Evolutionary conservation across 352 stramenopile genomes (phyloP), one percentile per base, ranked within the genome.

Genomic region (Phytophthora megakarya): DNA sequence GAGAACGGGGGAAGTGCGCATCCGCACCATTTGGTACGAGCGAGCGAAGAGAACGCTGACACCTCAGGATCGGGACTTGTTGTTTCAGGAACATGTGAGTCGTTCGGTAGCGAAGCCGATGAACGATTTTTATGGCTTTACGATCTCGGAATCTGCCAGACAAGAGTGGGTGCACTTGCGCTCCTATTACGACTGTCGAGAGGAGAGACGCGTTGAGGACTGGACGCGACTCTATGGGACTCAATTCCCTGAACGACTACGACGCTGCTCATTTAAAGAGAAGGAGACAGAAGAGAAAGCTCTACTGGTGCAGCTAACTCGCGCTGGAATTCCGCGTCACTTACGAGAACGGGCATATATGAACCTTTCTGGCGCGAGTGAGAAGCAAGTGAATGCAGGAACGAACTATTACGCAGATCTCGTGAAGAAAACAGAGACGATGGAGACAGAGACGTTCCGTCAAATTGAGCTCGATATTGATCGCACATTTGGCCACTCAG

Each of bases 391-490:
- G n/a, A 76, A 78, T 13, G 82, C 67, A 26, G 74, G 74, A 0
- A 23, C 50, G 3, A 61, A 80, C 5, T 90, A 90, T 51, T 93
- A 92, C 46, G 21, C 45, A 2, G 48, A 59, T 48, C 71, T 93
- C 3, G 70, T 89, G 2, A 65, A 73, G 30, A 62, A 85, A 65
- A 67, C 74, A 0, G 67, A 80, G 21, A 53, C 57, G 16, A 46
- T 63, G 32, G 85, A 93, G n/a, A 82, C 80, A 7, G 50, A 75
- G 7, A 62, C 81, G 12, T 94, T 94, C 43, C 77, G 82, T 2
- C 88, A 96, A 54, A 96, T 96, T 60, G 86, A 96, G 23, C 70
- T 96, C 18, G 88, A 96, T 55, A 93, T 93, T 64, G 82, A 92
- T 60, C 82, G 88, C 13, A 96, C 88, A 13, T 96, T 96, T 69